Base-by-base conservation (phyloP, 192 early-diverging fungal species). In the Mycoemilia scoparia region DNA sequence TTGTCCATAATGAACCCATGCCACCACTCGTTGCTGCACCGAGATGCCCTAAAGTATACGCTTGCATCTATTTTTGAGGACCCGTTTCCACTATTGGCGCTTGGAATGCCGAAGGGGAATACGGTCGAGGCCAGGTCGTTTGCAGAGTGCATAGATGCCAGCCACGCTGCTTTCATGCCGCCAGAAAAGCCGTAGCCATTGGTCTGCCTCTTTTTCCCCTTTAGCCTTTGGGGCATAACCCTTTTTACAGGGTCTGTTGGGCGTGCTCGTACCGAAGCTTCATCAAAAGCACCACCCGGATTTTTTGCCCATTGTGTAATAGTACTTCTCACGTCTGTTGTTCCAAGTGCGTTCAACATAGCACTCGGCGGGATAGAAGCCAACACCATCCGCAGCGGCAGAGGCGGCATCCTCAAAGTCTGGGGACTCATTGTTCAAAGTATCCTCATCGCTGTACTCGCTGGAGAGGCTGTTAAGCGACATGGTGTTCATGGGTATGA, bases 221-320 rank as follows among this genome's bases (percentile, higher is more conserved):
- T 18, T 7, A 32, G 5, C n/a, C n/a, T n/a, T n/a, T n/a, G n/a
- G n/a, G n/a, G n/a, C n/a, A n/a, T 8, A 8, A 25, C n/a, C 3
- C 3, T n/a, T 28, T 34, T 21, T 4, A 21, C 33, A 2, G 33
- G 12, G 3, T 34, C 39, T 11, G 27, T 14, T 5, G 18, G 41
- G 40, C 51, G 17, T 43, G 51, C 43, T 46, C 60, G 5, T 12
- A 1, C 21, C 33, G 38, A 55, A 38, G 59, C n/a, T 39, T 5
- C 45, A 56, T 65, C 62, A 65, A 65, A 65, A 49, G 45, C 49
- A 65, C 62, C 62, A 65, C 62, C 62, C 62, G 22, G 38, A 16
- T 51, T 65, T 55, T 53, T 59, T 65, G 16, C 62, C 62, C 62
- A 51, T 44, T 41, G 48, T 54, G 45, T 32, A 58, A 42, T 51